Evolutionary conservation across 768 basidiomycete genomes (phyloP), one percentile per base, ranked within the genome.

Genomic region (Dendrothele bispora): DNA sequence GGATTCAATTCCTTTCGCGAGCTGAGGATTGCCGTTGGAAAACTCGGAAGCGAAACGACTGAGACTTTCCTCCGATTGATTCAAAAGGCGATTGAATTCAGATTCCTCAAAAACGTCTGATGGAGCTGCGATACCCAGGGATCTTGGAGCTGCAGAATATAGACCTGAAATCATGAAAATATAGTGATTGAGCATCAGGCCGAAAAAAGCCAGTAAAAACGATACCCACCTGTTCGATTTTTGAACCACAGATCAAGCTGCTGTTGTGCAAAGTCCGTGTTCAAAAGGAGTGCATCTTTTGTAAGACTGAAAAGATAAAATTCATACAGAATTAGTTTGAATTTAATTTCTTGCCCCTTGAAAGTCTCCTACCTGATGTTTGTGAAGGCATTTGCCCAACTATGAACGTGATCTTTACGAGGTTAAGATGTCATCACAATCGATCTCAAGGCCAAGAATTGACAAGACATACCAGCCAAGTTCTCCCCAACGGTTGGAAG

Each of bases 401-500:
- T 61, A 47, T 67, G 65, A 27, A 67, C 61, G 39, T 66, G 64
- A 40, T 68, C 65, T 67, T 20, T 6, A 10, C 7, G 18, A n/a
- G n/a, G n/a, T n/a, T n/a, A n/a, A n/a, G n/a, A n/a, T 26, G 11
- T 32, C 3, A 29, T 24, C 7, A 34, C 20, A 46, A 12, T 14
- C 22, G 14, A 43, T 20, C 7, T 5, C 29, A n/a, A 10, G 3
- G n/a, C 20, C 4, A n/a, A 29, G 15, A 30, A 34, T 20, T 20
- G 36, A n/a, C 30, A 21, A 35, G 14, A 28, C 52, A 6, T 25
- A 67, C 67, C 67, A n/a, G 61, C 59, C n/a, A 69, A 52, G 35
- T 69, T 69, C 41, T 67, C 65, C 2, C 80, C 80, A 15, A 82
- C 77, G 27, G 74, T 78, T 3, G 79, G 76, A 3, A 79, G 61